phyloP scores from a whole-genome alignment of 345 rosid genomes.

The Capsella bursapastoris region DNA sequence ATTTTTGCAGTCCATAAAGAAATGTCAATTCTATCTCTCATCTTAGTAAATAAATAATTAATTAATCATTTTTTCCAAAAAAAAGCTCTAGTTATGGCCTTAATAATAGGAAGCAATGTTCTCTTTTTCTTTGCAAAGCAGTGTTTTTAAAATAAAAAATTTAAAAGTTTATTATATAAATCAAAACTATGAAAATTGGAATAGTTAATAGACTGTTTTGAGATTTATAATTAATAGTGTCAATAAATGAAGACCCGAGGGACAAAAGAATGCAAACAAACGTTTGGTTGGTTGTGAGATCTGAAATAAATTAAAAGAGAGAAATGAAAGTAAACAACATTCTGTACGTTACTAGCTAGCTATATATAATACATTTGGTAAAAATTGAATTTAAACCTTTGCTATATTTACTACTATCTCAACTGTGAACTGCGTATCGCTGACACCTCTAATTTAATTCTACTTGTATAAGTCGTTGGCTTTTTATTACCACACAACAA shows the following conservation, averaged over 20 bases:
- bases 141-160: neutral
- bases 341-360: neutral
- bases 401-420: slow-evolving; percentile 24
- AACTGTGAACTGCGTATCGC: slow-evolving; percentile 18
- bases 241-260: slow-evolving; percentile 22
- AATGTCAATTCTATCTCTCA: neutral
- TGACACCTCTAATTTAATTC: slow-evolving; percentile 27
- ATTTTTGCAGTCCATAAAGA: neutral
- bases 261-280: slow-evolving; percentile 25
- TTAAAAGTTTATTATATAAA: neutral
- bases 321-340: slow-evolving; percentile 15
- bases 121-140: neutral
- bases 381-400: slow-evolving; percentile 3
- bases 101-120: neutral
- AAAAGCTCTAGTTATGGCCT: neutral
- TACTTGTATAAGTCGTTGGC: neutral
- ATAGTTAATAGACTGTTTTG: neutral
- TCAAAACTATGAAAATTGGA: neutral
- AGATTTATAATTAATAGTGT: neutral
- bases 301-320: slow-evolving; percentile 15
- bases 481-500: neutral
- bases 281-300: slow-evolving; percentile 23
- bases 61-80: neutral
- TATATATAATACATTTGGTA: neutral
- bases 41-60: neutral